phyloP scores from a whole-genome alignment of 495 filamentous ascomycete species.

The Neurospora africana region DNA sequence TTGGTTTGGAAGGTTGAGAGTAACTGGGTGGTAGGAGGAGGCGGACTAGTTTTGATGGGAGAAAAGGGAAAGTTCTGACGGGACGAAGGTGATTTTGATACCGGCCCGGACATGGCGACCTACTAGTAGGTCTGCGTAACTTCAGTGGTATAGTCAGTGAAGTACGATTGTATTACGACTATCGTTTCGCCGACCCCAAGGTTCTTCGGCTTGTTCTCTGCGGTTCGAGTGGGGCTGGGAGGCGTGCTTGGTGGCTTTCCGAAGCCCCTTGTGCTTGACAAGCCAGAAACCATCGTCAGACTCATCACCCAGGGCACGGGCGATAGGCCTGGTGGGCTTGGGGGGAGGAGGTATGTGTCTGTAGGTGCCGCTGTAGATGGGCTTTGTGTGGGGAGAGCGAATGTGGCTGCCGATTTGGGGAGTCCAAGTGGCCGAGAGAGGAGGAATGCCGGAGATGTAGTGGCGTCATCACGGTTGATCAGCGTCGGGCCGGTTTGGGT shows the following conservation, averaged over 20 bases:
- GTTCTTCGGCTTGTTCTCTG: background rate
- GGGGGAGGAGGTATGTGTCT: background rate
- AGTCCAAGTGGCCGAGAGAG: background rate
- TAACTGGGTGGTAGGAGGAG: background rate
- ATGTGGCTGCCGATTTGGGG: background rate
- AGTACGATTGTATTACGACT: background rate
- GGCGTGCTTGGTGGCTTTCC: background rate
- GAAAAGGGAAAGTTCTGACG: background rate
- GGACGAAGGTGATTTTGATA: background rate
- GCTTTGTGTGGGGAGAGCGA: background rate
- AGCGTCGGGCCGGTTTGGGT: background rate
- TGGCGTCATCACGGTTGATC: background rate
- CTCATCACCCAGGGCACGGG: background rate
- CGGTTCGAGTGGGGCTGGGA: background rate
- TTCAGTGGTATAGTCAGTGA: background rate
- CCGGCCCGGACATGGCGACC: background rate
- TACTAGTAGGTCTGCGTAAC: background rate
- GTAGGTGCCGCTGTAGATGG: background rate
- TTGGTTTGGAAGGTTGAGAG: background rate
- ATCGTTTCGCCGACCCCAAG: background rate
- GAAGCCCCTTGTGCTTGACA: fast-evolving
- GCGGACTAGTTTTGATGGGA: no score
- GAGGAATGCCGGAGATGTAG: background rate
- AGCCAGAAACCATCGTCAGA: background rate
- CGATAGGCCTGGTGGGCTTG: background rate